These are phyloP conservation scores for Naganishia friedmannii DNA, from an alignment of 768 basidiomycete genomes.

Conservation along the genomic window DNA sequence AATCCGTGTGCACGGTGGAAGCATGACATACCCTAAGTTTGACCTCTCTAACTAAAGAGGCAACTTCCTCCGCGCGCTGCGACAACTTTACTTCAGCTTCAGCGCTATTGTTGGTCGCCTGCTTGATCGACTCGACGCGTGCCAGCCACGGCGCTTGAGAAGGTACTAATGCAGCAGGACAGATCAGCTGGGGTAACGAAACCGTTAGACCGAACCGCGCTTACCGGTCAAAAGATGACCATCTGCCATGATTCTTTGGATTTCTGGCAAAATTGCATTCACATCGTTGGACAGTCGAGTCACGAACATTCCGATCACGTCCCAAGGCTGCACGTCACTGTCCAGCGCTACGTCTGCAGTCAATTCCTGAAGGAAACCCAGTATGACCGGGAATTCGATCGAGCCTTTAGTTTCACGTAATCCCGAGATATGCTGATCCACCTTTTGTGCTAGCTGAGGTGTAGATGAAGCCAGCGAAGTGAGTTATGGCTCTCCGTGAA, in stretches of 20 bases:
- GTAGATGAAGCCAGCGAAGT: neutral
- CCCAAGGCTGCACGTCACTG: slow-evolving; percentile 69
- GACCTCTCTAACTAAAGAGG: slow-evolving; percentile 76
- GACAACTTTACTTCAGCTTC: slow-evolving; percentile 86
- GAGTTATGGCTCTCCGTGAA: neutral
- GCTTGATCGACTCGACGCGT: slow-evolving; percentile 77
- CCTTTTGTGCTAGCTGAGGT: slow-evolving; percentile 76
- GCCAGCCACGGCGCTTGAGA: slow-evolving; percentile 80
- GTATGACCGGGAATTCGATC: slow-evolving; percentile 70
- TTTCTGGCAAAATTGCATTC: slow-evolving; percentile 63
- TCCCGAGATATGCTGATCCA: slow-evolving; percentile 80
- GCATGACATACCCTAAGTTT: slow-evolving; percentile 57
- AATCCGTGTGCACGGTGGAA: neutral
- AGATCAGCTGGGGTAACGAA: neutral
- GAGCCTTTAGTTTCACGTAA: slow-evolving; percentile 72
- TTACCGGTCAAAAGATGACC: slow-evolving; percentile 77
- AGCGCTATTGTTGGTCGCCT: slow-evolving; percentile 75
- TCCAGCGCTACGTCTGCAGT: slow-evolving; percentile 65
- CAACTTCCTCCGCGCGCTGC: slow-evolving; percentile 83
- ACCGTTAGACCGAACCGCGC: slow-evolving; percentile 37
- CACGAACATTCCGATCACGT: slow-evolving; percentile 69
- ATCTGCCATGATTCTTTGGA: slow-evolving; percentile 61
- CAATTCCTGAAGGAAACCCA: slow-evolving; percentile 70
- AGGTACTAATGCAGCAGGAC: slow-evolving; percentile 33
- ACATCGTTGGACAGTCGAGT: slow-evolving; percentile 69